Evolutionary conservation across 768 basidiomycete species (phyloP), one percentile per base, ranked within the genome.

Genomic region (Mycena filopes): DNA sequence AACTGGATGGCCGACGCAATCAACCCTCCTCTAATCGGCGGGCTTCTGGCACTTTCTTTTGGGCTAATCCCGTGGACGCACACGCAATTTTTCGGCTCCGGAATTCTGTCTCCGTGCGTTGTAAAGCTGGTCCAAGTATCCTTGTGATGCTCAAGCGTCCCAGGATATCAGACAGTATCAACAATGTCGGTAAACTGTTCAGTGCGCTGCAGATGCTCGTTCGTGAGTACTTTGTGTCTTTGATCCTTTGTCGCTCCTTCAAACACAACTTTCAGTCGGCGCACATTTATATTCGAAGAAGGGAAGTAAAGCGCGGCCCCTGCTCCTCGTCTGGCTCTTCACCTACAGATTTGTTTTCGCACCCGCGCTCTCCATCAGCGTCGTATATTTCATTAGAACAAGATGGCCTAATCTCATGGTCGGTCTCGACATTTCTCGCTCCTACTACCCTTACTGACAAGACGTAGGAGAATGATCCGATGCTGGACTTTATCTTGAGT

Each of bases 141-240:
- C 21, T 29, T 12, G 26, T 1, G 1, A 29, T 5, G 43, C 50
- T 48, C 18, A 31, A 16, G 2, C 4, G 43, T 43, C 38, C 13
- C 54, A 68, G 67, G 16, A 43, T 69, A 25, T 48, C 64, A 1
- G 68, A 66, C 23, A 69, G 68, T 31, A 58, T 69, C 28, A 66
- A 55, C 29, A 69, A 61, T n/a, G 38, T 69, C 43, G 68, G 68
- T 2, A 69, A 63, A 31, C 21, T 69, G 40, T 69, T 69, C 57
- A 63, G 64, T 33, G 68, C 68, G 13, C 31, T 63, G 55, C 68
- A 69, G 47, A 69, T 69, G 68, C 56, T 69, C 23, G 50, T 66
- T n/a, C 50, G 68, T 69, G 31, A 21, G 68, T 53, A 12, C 40
- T n/a, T n/a, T n/a, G n/a, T 21, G 1, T 15, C 11, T 38, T 45